Conservation (phyloP, 208 protist species). For the Trypanosoma melophagium region DNA sequence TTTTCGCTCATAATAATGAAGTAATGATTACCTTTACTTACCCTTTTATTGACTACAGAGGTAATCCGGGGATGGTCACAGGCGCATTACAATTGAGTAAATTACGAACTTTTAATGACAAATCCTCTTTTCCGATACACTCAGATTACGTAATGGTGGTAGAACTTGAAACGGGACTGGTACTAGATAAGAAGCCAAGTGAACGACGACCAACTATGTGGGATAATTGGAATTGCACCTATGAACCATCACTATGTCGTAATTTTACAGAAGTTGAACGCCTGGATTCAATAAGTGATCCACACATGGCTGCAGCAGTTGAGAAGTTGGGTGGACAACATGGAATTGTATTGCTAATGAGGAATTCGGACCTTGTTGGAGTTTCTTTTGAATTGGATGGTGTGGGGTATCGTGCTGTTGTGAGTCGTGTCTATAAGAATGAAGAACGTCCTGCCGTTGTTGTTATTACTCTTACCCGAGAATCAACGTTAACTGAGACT, state of each 20-base stretch:
- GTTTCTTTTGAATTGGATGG: slow-evolving; percentile 19
- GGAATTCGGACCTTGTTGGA: slow-evolving; percentile 10
- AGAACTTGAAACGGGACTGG: slow-evolving; percentile 35
- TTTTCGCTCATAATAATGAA: slow-evolving; percentile 21
- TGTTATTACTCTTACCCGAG: slow-evolving; percentile 4
- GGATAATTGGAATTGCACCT: slow-evolving; percentile 51
- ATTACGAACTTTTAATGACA: slow-evolving; percentile 24
- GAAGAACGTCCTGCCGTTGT: slow-evolving; percentile 1
- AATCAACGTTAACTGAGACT: not conserved
- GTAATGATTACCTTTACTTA: slow-evolving; percentile 55
- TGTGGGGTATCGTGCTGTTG: slow-evolving; percentile 1
- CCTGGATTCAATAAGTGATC: slow-evolving; percentile 25
- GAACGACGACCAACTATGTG: slow-evolving; percentile 15
- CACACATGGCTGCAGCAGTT: slow-evolving; percentile 29
- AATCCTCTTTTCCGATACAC: not conserved
- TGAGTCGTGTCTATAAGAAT: slow-evolving; percentile 1
- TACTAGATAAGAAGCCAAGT: slow-evolving; percentile 42
- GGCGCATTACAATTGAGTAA: slow-evolving; percentile 33
- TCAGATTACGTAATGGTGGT: slow-evolving; percentile 37
- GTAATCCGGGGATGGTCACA: slow-evolving; percentile 43
- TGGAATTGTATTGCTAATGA: slow-evolving; percentile 21
- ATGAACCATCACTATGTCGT: not conserved
- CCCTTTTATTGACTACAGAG: slow-evolving; percentile 54
- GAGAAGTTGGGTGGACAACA: slow-evolving; percentile 20
- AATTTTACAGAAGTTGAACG: slow-evolving; percentile 10